Percentiles rank a stretch among this genome's conserved stretches.
These are phyloP conservation scores for Trichaptum fuscoviolaceum DNA, from an alignment of 768 basidiomycete genomes.

Conservation along the genomic window DNA sequence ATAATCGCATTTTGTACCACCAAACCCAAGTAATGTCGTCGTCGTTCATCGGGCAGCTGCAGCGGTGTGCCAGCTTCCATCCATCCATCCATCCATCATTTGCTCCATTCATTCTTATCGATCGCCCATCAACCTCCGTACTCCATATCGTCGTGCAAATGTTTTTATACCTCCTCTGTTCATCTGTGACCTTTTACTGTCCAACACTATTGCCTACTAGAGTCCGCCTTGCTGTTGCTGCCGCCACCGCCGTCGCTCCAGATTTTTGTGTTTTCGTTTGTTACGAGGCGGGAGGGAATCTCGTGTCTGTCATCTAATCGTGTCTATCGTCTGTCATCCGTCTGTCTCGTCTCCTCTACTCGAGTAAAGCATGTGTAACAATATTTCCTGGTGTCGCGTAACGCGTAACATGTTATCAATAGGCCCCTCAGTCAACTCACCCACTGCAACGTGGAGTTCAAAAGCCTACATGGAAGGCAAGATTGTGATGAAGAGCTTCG, in stretches of 20 bases:
- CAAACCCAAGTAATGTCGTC: background rate
- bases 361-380: background rate
- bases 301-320: constrained; percentile 1
- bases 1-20: constrained; percentile 1
- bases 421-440: background rate
- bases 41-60: background rate
- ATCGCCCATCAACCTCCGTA: background rate
- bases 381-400: background rate
- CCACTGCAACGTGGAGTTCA: background rate
- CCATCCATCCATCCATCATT: constrained; percentile 5
- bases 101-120: background rate
- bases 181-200: background rate
- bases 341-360: background rate
- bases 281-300: background rate
- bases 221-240: background rate
- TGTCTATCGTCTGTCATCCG: background rate
- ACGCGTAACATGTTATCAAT: constrained; percentile 1
- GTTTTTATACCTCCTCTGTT: background rate
- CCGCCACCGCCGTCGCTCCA: background rate
- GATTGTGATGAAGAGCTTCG: background rate
- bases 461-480: background rate
- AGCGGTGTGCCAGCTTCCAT: background rate
- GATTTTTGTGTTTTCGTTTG: background rate
- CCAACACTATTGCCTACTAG: background rate
- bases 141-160: background rate